Evolutionary conservation across 805 yeast genomes (phyloP).

Genomic region (Hagleromyces aurorensis): DNA sequence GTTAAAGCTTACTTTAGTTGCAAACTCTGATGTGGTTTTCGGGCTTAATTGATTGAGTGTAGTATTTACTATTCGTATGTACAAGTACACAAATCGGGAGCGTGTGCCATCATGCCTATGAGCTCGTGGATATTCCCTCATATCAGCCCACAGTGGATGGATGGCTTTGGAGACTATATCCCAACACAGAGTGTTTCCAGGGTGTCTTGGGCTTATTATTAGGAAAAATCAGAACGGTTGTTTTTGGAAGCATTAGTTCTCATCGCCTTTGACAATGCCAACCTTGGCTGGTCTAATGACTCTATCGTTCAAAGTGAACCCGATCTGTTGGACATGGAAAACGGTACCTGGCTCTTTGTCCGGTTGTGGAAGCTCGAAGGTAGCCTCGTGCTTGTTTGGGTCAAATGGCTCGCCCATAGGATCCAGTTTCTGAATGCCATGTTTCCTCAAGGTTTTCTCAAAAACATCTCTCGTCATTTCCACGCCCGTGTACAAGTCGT

Average conservation of each 20-base stretch:
- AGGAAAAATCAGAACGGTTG: background rate
- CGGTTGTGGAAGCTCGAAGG: constrained; percentile 79
- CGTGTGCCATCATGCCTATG: too few relatives aligned
- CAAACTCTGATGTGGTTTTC: too few relatives aligned
- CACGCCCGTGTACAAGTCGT: constrained; percentile 78
- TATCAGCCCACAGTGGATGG: background rate
- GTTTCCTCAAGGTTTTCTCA: constrained; percentile 71
- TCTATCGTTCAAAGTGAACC: constrained; percentile 77
- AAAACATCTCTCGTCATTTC: constrained; percentile 82
- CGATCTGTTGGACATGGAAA: constrained; percentile 86
- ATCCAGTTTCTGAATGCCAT: constrained; percentile 73
- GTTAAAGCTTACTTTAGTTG: too few relatives aligned
- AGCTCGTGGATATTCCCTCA: too few relatives aligned
- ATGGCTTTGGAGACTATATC: background rate
- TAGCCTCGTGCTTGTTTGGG: constrained; percentile 89
- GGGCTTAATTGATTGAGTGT: too few relatives aligned
- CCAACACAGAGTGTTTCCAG: too few relatives aligned
- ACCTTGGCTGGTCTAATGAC: constrained; percentile 94
- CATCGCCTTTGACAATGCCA: constrained; percentile 67
- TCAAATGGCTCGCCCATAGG: constrained; percentile 83
- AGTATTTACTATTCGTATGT: too few relatives aligned
- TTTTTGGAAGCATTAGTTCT: too few relatives aligned
- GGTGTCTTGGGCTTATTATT: background rate
- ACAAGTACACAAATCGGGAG: too few relatives aligned
- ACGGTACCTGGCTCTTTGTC: constrained; percentile 89